A percentile compares a stretch with the other conserved stretches of the same genome.
Evolutionary conservation across 306 rosid genomes (phyloP).

Genomic region (Abrus pulchellus): DNA sequence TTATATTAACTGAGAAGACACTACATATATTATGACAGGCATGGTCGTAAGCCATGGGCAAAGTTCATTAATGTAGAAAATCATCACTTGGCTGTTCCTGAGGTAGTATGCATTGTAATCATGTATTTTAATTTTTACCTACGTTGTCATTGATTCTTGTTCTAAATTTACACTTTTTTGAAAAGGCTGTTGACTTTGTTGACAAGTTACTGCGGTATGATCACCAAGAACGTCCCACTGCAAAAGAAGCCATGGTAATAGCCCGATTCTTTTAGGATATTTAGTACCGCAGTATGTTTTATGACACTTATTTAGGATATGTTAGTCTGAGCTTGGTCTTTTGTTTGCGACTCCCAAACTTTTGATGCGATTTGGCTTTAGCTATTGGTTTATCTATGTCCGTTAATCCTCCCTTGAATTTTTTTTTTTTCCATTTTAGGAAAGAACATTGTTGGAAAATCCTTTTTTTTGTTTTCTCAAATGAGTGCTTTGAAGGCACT

Average conservation of each 20-base stretch:
- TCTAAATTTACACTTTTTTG: slow-evolving; percentile 23
- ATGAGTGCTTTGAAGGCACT: not conserved
- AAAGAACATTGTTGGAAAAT: not conserved
- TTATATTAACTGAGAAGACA: slow-evolving; percentile 19
- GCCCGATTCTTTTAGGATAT: slow-evolving; percentile 17
- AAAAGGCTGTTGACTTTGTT: slow-evolving; percentile 85
- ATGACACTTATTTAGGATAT: slow-evolving; percentile 3
- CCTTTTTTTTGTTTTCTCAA: not conserved
- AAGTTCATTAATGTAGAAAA: slow-evolving; percentile 83
- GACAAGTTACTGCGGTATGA: slow-evolving; percentile 87
- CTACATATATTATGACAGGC: slow-evolving; percentile 60
- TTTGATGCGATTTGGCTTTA: slow-evolving; percentile 15
- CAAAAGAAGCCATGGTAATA: slow-evolving; percentile 95
- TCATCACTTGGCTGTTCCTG: slow-evolving; percentile 88
- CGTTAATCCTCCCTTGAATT: not conserved
- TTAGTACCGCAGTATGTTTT: not conserved
- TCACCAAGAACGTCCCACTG: slow-evolving; percentile 96
- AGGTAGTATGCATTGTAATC: slow-evolving; percentile 60
- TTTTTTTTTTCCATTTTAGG: not conserved
- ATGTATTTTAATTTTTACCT: not conserved
- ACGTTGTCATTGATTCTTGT: slow-evolving; percentile 1
- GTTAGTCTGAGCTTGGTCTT: slow-evolving; percentile 19
- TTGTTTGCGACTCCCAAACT: slow-evolving; percentile 18
- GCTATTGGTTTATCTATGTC: slow-evolving; percentile 22
- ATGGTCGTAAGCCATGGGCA: slow-evolving; percentile 87